Evolutionary conservation across 805 yeast genomes (phyloP), one percentile per base, ranked within the genome.

Genomic region (Saturnispora galanensis): DNA sequence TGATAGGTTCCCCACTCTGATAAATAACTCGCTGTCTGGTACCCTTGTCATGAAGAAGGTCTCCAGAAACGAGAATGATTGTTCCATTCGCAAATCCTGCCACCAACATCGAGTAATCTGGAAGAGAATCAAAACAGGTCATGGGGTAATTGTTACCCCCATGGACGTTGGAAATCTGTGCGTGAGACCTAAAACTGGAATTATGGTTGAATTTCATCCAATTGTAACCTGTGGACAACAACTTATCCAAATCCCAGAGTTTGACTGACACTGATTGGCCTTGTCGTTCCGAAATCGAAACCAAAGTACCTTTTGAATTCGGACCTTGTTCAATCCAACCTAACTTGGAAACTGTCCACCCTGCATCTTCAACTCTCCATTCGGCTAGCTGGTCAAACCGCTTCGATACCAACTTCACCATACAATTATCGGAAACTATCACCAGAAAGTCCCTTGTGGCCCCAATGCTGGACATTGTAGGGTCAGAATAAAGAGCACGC

Each of bases 21-120:
- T 79, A 85, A 1, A 89, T 79, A 0, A 82, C 60, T 28, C 97
- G 68, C 56, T 90, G 97, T 51, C 93, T 76, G 9, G 95, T 79
- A 0, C 97, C 97, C 47, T 95, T 68, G 57, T 93, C 98, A 53
- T 88, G 77, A 6, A 86, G 52, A 30, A 93, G 61, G 60, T 93
- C 97, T 8, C 98, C 98, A 50, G 97, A 66, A 0, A 89, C 76
- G 6, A 89, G 65, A 2, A 89, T 67, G 2, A 89, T 87, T 16
- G 78, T 71, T 2, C 98, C 98, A 59, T 88, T 82, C 11, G 89
- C 81, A 54, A 78, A 85, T 0, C 96, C 96, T 38, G 85, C 64
- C 0, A 84, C 89, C 5, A 83, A 59, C 31, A 84, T 74, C 3
- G 85, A 71, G 48, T 81, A 73, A 47, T 74, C 79, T 1, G 60